These are phyloP conservation scores for Stenogyne calaminthoides DNA, from an alignment of 305 asterid species.

Conservation along the genomic window DNA sequence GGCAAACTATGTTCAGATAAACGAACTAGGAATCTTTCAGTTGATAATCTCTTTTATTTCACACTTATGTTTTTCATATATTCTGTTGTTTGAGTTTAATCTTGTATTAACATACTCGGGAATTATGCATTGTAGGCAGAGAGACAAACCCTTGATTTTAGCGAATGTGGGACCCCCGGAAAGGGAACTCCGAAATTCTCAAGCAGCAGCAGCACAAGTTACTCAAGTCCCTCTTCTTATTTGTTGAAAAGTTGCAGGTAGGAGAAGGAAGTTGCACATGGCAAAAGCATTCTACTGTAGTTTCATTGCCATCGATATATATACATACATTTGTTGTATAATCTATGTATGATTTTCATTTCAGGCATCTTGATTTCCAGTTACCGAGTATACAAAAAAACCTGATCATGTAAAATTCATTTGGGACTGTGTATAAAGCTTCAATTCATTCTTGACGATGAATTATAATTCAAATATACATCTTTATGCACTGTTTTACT, in stretches of 20 bases:
- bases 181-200: constrained; percentile 48
- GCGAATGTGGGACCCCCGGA: constrained; percentile 86
- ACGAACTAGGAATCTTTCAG: background rate
- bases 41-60: background rate
- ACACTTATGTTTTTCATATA: too few relatives aligned
- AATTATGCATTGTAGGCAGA: constrained; percentile 54
- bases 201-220: constrained; percentile 38
- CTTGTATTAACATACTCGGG: background rate
- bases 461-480: background rate
- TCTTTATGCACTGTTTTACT: background rate
- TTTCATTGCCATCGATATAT: constrained; percentile 17
- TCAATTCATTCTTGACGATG: constrained; percentile 1
- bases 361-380: constrained; percentile 22
- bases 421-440: constrained; percentile 20
- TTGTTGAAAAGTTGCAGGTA: constrained; percentile 84
- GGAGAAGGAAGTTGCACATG: constrained; percentile 23
- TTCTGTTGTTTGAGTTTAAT: background rate
- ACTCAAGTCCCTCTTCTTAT: constrained; percentile 72
- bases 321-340: constrained; percentile 24
- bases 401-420: constrained; percentile 15
- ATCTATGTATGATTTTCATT: constrained; percentile 18
- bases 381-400: constrained; percentile 7
- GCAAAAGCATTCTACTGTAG: constrained; percentile 7
- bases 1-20: background rate
- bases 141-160: constrained; percentile 88